Base-by-base conservation (phyloP, 2,329 filamentous ascomycete genomes). In the Fusarium pseudoanthophilum region DNA sequence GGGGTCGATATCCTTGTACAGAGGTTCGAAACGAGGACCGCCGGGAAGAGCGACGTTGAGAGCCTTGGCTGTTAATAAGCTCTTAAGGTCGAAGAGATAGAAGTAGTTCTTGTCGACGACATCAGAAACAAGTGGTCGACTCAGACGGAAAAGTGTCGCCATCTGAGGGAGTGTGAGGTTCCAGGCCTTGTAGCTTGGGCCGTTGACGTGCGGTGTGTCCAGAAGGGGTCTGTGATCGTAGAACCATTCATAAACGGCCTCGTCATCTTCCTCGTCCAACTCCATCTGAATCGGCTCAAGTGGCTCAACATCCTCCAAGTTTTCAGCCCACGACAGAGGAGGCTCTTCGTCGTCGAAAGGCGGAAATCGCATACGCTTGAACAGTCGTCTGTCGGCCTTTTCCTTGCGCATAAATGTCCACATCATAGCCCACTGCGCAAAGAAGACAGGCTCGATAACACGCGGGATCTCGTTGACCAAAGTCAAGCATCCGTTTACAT, bases 381-480 rank as follows among this genome's bases (percentile, higher is more conserved):
- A 99, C 77, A 98, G 90, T 80, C 95, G 87, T 82, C 96, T 88
- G 79, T 99, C 96, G 80, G 95, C 96, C 87, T 99, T 99, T 82
- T 99, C 96, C 78, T 97, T 93, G 78, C 96, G 91, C 96, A 99
- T 99, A 49, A 93, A 94, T 32, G 97, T 92, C 96, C 96, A 99
- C 96, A 99, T 99, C 61, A 95, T 97, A 18, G 96, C 96, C 96
- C 96, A 99, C 82, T 99, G 96, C 64, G 96, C 96, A 81, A 98
- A 95, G 83, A 97, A 99, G 8, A 99, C 93, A 0, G 96, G 96
- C 81, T 98, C 96, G 78, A 99, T 98, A 62, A 99, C 97, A 78
- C 97, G 90, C 20, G 97, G 96, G 11, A 92, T 94, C 85, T 99
- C 96, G 82, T 99, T 99, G 78, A 99, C 97, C 63, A 99, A 85